phyloP scores from a whole-genome alignment of 2,329 filamentous ascomycete genomes.

The Hypoxylon sp. region DNA sequence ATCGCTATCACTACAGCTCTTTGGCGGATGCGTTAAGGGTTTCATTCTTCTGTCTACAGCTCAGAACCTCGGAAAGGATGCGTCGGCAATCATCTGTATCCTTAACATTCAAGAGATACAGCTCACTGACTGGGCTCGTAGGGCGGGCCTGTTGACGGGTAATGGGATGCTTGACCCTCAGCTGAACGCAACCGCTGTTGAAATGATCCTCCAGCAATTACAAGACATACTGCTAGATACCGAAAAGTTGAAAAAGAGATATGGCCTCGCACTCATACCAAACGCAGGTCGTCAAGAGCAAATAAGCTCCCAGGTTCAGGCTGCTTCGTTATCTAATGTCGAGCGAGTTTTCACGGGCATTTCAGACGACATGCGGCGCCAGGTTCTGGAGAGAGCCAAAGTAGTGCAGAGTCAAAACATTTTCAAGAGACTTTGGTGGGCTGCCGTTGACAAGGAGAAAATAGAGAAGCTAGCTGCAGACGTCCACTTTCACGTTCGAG shows the following conservation, averaged over 20 bases:
- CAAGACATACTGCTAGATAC: conserved; percentile 14
- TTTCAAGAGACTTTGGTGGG: conserved; percentile 14
- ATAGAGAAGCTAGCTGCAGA: conserved; percentile 12
- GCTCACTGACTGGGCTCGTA: conserved; percentile 12
- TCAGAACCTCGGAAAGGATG: conserved; percentile 13
- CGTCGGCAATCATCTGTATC: conserved; percentile 7
- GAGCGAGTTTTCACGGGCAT: conserved; percentile 5
- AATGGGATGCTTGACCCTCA: neutral
- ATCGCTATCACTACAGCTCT: conserved; percentile 6
- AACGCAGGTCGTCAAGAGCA: neutral
- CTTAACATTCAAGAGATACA: conserved; percentile 13
- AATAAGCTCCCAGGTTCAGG: neutral
- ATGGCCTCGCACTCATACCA: neutral
- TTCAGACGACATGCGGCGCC: conserved; percentile 10
- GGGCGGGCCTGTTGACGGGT: conserved; percentile 7
- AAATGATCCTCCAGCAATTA: conserved; percentile 12
- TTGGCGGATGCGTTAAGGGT: conserved; percentile 10
- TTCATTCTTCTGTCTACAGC: conserved; percentile 11
- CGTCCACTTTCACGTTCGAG: conserved; percentile 5
- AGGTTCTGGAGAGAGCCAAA: conserved; percentile 3
- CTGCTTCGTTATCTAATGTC: neutral
- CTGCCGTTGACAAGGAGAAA: conserved; percentile 11
- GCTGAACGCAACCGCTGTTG: conserved; percentile 6
- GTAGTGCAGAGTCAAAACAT: conserved; percentile 1
- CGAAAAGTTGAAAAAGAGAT: conserved; percentile 6